phyloP scores from a whole-genome alignment of 805 yeast species.

The Suhomyces xylopsoci region DNA sequence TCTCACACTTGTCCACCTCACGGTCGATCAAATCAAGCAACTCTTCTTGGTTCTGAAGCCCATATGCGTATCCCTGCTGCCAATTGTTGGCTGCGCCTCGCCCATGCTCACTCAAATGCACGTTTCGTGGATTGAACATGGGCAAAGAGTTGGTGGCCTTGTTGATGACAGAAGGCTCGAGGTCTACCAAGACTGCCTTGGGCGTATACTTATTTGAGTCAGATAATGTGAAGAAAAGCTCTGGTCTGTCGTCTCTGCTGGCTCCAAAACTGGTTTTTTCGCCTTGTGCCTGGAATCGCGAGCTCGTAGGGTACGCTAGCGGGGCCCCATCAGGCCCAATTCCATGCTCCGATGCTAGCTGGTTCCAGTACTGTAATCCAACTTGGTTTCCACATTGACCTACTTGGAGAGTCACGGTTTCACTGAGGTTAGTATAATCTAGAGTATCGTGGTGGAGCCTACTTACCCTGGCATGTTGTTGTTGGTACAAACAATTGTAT shows the following conservation, averaged over 20 bases:
- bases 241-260: constrained; percentile 66
- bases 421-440: constrained; percentile 40
- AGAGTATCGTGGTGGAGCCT: too few relatives aligned
- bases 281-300: constrained; percentile 2
- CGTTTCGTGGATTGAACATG: constrained; percentile 79
- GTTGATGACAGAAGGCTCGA: constrained; percentile 85
- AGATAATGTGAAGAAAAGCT: constrained; percentile 74
- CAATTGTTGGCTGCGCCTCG: constrained; percentile 96
- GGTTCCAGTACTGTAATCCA: constrained; percentile 91
- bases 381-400: constrained; percentile 98
- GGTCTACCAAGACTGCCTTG: constrained; percentile 76
- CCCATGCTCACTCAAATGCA: constrained; percentile 76
- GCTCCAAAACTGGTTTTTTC: background rate
- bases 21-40: constrained; percentile 80
- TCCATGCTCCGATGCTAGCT: constrained; percentile 83
- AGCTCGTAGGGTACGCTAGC: constrained; percentile 27
- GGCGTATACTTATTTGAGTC: constrained; percentile 83
- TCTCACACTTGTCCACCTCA: constrained; percentile 87
- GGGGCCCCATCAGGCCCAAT: constrained; percentile 63
- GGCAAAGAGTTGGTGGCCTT: constrained; percentile 53
- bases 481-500: background rate
- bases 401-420: constrained; percentile 66
- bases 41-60: constrained; percentile 64
- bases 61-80: constrained; percentile 86
- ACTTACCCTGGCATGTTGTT: constrained; percentile 28